Base-by-base conservation (phyloP, 345 rosid species). In the Gossypium ekmanianum region DNA sequence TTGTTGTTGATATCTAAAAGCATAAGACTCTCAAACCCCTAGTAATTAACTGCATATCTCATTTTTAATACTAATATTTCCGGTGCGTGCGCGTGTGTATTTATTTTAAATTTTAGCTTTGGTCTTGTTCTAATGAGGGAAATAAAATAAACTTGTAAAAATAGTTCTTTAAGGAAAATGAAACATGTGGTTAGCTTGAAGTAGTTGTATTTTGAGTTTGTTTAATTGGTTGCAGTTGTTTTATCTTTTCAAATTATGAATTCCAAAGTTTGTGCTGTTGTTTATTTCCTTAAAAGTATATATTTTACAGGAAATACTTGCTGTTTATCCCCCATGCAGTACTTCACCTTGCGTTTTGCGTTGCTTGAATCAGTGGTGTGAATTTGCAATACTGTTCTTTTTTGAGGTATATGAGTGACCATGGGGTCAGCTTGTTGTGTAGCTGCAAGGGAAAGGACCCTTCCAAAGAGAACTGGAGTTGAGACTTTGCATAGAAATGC, bases 351-450 rank as follows among this genome's bases (percentile, higher is more conserved):
- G 58, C 27, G 39, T 66, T 63, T 56, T 11, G 2, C 45, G n/a
- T 76, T 54, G 73, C 68, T 34, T 68, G 52, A 29, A 22, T 55
- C 51, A 71, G 72, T 67, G 67, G 26, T 73, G 75, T 56, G 12
- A 50, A 68, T 57, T 9, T 20, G 7, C 51, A 43, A 29, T 48
- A 62, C 34, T 26, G 54, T 57, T 41, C 34, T 16, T 78, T 76
- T 41, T 59, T 16, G 7, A 18, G 50, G 77, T 82, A 74, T 69
- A 69, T 43, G 65, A 63, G 78, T 56, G 80, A 79, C 76, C 81
- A 95, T 95, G 99, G 99, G 99, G 18, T 86, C 93, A 3, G 96
- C 79, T 85, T 95, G 99, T 69, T 95, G 99, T 87, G 84, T 86
- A 70, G 93, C 97, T 79, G 89, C 89, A 43, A 93, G 84, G 76